Conservation (phyloP, 192 early-diverging fungal genomes). For the Backusella luteola region DNA sequence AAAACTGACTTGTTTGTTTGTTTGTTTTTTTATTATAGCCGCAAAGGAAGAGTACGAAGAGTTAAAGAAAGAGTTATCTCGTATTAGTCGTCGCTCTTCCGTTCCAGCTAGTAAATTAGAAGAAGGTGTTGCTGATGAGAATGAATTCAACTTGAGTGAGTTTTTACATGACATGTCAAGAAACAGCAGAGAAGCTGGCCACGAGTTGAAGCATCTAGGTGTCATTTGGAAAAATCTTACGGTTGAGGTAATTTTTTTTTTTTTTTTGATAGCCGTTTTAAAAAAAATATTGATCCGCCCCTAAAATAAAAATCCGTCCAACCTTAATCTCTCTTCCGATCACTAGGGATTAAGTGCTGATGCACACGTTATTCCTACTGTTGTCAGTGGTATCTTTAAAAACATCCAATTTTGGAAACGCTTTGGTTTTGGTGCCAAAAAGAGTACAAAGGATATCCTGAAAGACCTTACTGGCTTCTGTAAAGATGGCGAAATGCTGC, state of each 20-base stretch:
- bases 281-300: not conserved
- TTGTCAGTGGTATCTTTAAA: slow-evolving; percentile 7
- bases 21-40: not conserved
- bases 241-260: slow-evolving; percentile 15
- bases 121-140: slow-evolving; percentile 20
- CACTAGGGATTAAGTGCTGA: slow-evolving; percentile 32
- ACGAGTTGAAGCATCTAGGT: slow-evolving; percentile 21
- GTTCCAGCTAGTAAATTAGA: slow-evolving; percentile 20
- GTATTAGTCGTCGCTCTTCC: slow-evolving; percentile 23
- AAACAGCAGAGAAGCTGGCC: slow-evolving; percentile 7
- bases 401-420: not conserved
- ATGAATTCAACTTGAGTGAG: slow-evolving; percentile 29
- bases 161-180: slow-evolving; percentile 24
- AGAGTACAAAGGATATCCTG: slow-evolving; percentile 46
- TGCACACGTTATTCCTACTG: slow-evolving; percentile 31
- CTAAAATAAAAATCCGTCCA: not conserved
- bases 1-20: slow-evolving; percentile 1
- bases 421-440: not conserved
- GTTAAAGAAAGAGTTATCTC: slow-evolving; percentile 25
- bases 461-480: slow-evolving; percentile 62
- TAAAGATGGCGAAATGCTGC: slow-evolving; percentile 70
- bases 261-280: slow-evolving; percentile 1
- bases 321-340: not conserved
- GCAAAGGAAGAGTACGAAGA: slow-evolving; percentile 26
- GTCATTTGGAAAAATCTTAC: slow-evolving; percentile 32